Conservation (phyloP, 2,329 filamentous ascomycete species). For the Aureobasidium musti region DNA sequence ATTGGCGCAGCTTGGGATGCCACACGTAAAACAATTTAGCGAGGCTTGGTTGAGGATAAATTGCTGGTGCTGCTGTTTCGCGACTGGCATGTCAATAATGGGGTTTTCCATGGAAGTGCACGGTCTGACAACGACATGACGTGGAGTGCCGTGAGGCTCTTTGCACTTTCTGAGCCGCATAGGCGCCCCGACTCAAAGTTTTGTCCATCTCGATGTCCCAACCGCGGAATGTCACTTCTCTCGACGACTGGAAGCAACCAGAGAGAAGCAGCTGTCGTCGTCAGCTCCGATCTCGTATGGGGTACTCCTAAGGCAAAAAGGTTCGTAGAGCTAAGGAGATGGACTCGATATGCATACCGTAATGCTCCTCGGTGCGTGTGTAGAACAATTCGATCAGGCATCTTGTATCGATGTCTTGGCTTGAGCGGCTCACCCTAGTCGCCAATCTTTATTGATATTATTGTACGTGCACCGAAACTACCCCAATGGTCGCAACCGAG, state of each 20-base stretch:
- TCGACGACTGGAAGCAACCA: not conserved
- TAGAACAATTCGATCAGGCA: slow-evolving; percentile 5
- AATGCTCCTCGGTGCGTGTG: not conserved
- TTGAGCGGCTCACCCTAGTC: slow-evolving; percentile 7
- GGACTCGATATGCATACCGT: not conserved
- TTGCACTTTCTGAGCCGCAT: slow-evolving; percentile 12
- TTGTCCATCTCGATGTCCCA: not conserved
- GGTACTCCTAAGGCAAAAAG: not conserved
- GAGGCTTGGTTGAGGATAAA: not conserved
- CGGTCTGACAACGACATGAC: slow-evolving; percentile 15
- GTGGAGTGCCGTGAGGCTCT: not conserved
- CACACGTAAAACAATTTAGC: not conserved
- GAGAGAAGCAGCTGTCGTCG: not conserved
- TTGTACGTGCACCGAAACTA: slow-evolving; percentile 2
- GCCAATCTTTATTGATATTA: slow-evolving; percentile 8
- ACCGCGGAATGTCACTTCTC: not conserved
- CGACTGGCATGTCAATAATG: not conserved
- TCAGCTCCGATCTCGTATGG: not conserved
- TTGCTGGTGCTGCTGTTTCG: slow-evolving; percentile 9
- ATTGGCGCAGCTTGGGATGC: not conserved
- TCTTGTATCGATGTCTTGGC: slow-evolving; percentile 7
- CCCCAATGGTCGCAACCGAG: slow-evolving; percentile 28
- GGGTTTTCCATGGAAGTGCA: slow-evolving; percentile 1
- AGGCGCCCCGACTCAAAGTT: not conserved
- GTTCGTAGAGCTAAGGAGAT: not conserved